Conservation (phyloP, 1,284 basidiomycete genomes). For the Pyrrhoderma noxium region DNA sequence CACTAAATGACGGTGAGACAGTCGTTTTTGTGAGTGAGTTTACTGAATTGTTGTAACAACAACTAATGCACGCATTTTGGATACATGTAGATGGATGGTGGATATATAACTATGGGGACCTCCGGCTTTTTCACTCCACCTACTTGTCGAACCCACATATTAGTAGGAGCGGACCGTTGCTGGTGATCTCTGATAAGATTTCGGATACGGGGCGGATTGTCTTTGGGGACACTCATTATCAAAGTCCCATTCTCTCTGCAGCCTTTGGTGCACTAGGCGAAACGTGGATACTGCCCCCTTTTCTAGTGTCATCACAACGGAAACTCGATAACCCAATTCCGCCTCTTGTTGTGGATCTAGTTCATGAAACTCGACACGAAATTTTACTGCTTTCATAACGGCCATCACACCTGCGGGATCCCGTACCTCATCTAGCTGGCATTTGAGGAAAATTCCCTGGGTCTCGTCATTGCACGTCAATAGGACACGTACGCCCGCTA, state of each 20-base stretch:
- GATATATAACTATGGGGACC: no score
- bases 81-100: no score
- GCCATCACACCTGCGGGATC: conserved; percentile 53
- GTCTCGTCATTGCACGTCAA: conserved; percentile 55
- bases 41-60: no score
- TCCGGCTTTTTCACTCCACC: no score
- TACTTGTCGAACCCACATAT: no score
- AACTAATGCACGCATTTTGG: no score
- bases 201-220: no score
- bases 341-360: conserved; percentile 36
- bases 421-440: conserved; percentile 51
- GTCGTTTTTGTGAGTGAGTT: no score
- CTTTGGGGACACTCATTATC: conserved; percentile 26
- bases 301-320: conserved; percentile 70
- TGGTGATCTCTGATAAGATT: no score
- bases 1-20: no score
- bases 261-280: conserved; percentile 60
- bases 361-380: conserved; percentile 67
- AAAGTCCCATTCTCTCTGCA: conserved; percentile 70
- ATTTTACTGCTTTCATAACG: conserved; percentile 59
- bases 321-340: conserved; percentile 43
- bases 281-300: conserved; percentile 79
- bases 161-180: no score
- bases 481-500: conserved; percentile 61
- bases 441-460: conserved; percentile 51